Evolutionary conservation across 2,329 filamentous ascomycete genomes (phyloP).

Genomic region (Ploettnerulaceae sp.): DNA sequence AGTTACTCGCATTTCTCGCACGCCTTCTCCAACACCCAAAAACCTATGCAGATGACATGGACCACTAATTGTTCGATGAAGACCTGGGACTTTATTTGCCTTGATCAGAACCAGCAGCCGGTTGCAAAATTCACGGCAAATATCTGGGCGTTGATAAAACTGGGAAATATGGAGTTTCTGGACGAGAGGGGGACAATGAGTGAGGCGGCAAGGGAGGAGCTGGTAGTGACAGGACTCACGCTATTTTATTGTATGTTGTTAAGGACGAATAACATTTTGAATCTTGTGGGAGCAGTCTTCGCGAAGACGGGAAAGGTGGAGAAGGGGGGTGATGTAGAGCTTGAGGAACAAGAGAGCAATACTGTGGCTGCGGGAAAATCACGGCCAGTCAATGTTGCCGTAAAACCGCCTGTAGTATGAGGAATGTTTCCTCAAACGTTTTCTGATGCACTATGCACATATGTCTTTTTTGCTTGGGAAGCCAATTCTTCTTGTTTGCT

Average conservation of each 20-base stretch:
- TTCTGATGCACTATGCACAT: no score
- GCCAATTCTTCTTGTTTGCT: no score
- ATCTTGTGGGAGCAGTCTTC: constrained; percentile 12
- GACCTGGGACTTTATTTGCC: constrained; percentile 21
- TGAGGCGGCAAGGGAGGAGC: constrained; percentile 16
- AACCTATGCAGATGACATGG: constrained; percentile 15
- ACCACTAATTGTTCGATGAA: constrained; percentile 9
- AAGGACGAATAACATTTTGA: constrained; percentile 10
- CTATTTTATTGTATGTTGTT: constrained; percentile 20
- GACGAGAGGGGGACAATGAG: constrained; percentile 7
- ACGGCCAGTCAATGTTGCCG: no score
- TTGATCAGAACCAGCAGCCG: constrained; percentile 13
- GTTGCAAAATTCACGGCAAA: constrained; percentile 16
- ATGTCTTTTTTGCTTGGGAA: no score
- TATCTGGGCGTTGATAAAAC: constrained; percentile 14
- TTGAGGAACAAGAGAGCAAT: no score
- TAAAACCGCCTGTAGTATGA: no score
- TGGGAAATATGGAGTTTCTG: constrained; percentile 19
- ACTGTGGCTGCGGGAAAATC: no score
- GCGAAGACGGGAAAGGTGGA: constrained; percentile 1
- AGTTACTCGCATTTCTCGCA: constrained; percentile 16
- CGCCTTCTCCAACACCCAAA: constrained; percentile 10
- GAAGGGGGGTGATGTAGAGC: no score
- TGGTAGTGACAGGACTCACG: constrained; percentile 17
- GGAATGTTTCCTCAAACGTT: no score